These are phyloP conservation scores for Talaromyces sp. DNA, from an alignment of 2,329 filamentous ascomycete species.

Conservation along the genomic window DNA sequence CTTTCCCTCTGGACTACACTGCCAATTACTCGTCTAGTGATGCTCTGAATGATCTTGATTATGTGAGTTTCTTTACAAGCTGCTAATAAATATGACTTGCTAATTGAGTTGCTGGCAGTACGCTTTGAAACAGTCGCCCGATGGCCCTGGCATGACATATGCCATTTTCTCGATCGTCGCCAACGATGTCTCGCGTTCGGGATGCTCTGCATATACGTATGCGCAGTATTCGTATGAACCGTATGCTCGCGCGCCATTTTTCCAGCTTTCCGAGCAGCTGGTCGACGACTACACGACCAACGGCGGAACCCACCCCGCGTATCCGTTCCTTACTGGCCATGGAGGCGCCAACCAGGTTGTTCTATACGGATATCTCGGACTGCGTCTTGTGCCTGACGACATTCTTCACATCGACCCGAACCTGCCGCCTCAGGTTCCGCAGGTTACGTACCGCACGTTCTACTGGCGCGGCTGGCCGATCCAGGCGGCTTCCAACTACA, in stretches of 20 bases:
- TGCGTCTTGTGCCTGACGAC: slow-evolving; percentile 56
- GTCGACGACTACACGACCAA: slow-evolving; percentile 57
- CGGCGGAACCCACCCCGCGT: slow-evolving; percentile 64
- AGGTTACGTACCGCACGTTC: slow-evolving; percentile 58
- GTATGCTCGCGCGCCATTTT: slow-evolving; percentile 64
- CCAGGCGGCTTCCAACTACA: slow-evolving; percentile 57
- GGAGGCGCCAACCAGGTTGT: slow-evolving; percentile 65
- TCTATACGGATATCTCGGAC: slow-evolving; percentile 63
- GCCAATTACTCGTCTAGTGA: slow-evolving; percentile 48
- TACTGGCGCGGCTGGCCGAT: slow-evolving; percentile 65
- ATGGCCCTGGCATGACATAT: slow-evolving; percentile 71
- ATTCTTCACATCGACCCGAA: slow-evolving; percentile 60
- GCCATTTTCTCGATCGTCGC: slow-evolving; percentile 65
- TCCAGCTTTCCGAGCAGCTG: slow-evolving; percentile 66
- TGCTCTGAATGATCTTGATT: slow-evolving; percentile 58
- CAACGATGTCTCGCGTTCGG: slow-evolving; percentile 60
- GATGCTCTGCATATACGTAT: slow-evolving; percentile 66
- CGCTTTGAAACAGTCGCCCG: slow-evolving; percentile 61
- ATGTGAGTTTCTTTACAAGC: slow-evolving; percentile 35
- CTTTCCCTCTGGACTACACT: slow-evolving; percentile 60
- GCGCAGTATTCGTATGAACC: slow-evolving; percentile 59
- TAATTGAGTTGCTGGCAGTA: slow-evolving; percentile 41
- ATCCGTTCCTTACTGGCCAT: slow-evolving; percentile 66
- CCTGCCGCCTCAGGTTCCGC: slow-evolving; percentile 60
- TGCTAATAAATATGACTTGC: background rate